These are phyloP conservation scores for Hygrophila difformis DNA, from an alignment of 257 asterid genomes.

Conservation along the genomic window DNA sequence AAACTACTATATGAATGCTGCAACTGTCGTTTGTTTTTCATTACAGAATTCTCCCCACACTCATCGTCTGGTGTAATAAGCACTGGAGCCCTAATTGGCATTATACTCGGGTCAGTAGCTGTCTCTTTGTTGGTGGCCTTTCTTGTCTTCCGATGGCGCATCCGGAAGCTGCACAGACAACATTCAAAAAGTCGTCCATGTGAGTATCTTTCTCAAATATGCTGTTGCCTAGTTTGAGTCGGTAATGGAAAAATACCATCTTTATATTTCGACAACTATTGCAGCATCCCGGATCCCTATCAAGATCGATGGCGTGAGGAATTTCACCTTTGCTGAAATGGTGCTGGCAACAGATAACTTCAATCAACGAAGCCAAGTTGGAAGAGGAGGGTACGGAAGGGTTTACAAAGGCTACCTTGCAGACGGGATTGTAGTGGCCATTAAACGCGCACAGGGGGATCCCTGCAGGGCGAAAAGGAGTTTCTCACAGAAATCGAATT, in stretches of 20 bases:
- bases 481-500: constrained; percentile 92
- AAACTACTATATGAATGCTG: neutral
- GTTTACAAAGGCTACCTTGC: constrained; percentile 81
- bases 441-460: constrained; percentile 93
- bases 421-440: constrained; percentile 74
- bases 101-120: constrained; percentile 72
- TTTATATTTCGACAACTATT: no score
- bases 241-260: no score
- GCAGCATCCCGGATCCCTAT: no score
- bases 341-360: constrained; percentile 60
- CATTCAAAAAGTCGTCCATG: constrained; percentile 56
- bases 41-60: constrained; percentile 46
- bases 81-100: constrained; percentile 79
- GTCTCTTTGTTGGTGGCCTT: constrained; percentile 66
- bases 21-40: neutral
- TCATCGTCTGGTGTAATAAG: constrained; percentile 51
- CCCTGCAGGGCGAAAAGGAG: constrained; percentile 91
- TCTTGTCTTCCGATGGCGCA: constrained; percentile 42
- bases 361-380: constrained; percentile 46
- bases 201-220: constrained; percentile 50
- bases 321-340: constrained; percentile 59
- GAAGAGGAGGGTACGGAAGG: constrained; percentile 92
- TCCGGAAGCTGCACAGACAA: constrained; percentile 28
- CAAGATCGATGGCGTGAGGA: constrained; percentile 84
- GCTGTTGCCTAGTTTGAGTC: no score